phyloP scores from a whole-genome alignment of 345 rosid species.

The Populus ilicifolia region DNA sequence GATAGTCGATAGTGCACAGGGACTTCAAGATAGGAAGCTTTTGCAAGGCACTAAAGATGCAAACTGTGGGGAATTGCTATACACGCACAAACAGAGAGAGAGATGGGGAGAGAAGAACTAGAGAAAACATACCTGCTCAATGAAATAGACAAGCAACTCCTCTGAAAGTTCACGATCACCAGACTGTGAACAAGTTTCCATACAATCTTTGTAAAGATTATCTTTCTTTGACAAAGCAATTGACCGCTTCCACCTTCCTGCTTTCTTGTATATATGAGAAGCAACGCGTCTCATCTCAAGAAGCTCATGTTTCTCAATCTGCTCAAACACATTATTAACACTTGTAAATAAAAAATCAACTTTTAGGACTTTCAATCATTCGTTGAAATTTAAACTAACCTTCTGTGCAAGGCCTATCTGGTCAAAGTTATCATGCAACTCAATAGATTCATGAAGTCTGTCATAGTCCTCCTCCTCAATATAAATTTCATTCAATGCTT shows the following conservation, averaged over 20 bases:
- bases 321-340: slow-evolving; percentile 7
- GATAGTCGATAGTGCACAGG: neutral
- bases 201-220: slow-evolving; percentile 83
- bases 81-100: neutral
- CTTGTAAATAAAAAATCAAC: neutral
- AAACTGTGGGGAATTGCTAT: neutral
- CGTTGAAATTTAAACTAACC: slow-evolving; percentile 30
- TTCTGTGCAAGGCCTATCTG: slow-evolving; percentile 88
- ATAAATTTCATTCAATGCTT: slow-evolving; percentile 80
- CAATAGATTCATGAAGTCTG: slow-evolving; percentile 82
- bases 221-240: slow-evolving; percentile 94
- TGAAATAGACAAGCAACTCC: slow-evolving; percentile 88
- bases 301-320: slow-evolving; percentile 97
- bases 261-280: slow-evolving; percentile 93
- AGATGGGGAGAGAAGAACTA: neutral
- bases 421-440: slow-evolving; percentile 83
- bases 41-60: neutral
- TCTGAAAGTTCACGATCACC: slow-evolving; percentile 94
- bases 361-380: neutral
- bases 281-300: slow-evolving; percentile 98
- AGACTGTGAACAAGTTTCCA: slow-evolving; percentile 96
- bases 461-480: slow-evolving; percentile 93
- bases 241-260: slow-evolving; percentile 96
- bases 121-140: slow-evolving; percentile 58
- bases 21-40: neutral